Percentiles rank a stretch among this genome's conserved stretches.
phyloP scores from a whole-genome alignment of 768 basidiomycete species.

The Hypholoma fasciculare region DNA sequence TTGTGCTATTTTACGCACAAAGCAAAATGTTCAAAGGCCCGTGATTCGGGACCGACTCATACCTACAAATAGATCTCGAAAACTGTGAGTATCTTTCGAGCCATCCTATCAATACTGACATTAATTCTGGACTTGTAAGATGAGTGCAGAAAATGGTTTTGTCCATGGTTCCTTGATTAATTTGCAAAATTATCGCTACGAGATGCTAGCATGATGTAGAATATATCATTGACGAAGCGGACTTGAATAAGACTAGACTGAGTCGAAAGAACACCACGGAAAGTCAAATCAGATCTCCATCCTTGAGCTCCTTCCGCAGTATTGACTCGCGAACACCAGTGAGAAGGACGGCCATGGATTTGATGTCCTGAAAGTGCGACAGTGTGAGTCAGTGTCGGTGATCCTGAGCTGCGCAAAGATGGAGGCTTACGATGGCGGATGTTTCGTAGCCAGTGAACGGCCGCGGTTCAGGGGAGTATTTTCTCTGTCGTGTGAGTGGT shows the following conservation, averaged over 20 bases:
- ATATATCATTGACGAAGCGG: background rate
- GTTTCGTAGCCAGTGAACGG: slow-evolving; percentile 71
- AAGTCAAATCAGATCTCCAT: slow-evolving; percentile 17
- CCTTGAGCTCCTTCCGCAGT: slow-evolving; percentile 37
- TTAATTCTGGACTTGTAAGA: too few relatives aligned
- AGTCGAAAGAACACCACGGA: background rate
- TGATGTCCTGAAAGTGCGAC: slow-evolving; percentile 34
- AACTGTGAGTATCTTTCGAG: too few relatives aligned
- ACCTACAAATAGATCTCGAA: too few relatives aligned
- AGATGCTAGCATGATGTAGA: background rate
- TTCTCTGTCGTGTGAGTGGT: slow-evolving; percentile 37
- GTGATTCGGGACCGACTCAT: too few relatives aligned
- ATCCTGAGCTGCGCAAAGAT: background rate
- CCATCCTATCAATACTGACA: too few relatives aligned
- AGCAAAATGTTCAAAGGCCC: too few relatives aligned
- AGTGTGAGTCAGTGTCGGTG: background rate
- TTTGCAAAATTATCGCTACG: too few relatives aligned
- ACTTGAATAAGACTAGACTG: too few relatives aligned
- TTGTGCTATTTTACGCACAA: too few relatives aligned
- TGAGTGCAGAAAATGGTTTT: too few relatives aligned
- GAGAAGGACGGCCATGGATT: slow-evolving; percentile 39
- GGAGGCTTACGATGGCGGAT: slow-evolving; percentile 60
- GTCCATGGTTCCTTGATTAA: too few relatives aligned
- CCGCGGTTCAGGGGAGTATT: slow-evolving; percentile 54
- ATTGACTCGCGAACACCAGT: slow-evolving; percentile 42